Evolutionary conservation across 169 alveolate genomes (phyloP), one percentile per base, ranked within the genome.

Genomic region (Plasmodium ovale): DNA sequence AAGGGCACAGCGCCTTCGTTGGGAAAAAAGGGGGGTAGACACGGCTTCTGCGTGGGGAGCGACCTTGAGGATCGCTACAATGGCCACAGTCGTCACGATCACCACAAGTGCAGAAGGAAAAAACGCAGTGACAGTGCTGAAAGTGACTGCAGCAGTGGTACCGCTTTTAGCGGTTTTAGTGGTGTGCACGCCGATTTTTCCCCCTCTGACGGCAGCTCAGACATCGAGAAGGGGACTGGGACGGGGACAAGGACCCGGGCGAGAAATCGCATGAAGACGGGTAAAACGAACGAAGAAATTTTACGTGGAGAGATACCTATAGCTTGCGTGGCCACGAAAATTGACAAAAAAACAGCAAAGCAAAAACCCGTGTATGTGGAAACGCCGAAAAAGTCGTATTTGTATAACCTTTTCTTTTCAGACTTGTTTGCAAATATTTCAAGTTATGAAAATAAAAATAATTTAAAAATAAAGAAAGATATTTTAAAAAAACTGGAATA

Each of bases 321-420:
- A 65, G 90, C 90, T 9, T 82, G 73, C 44, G 47, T 82, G 4
- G 90, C 90, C 25, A 82, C 90, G 29, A 82, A 82, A 59, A 82
- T 82, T 42, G 90, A 82, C 44, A 82, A 82, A 53, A 82, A 82
- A 42, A 53, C 64, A 27, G 35, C 90, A 19, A 82, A 82, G 58
- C 65, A 82, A 82, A 82, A 82, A 82, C 90, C 90, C 25, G 71
- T 82, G 14, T 82, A 16, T 42, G 84, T 64, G 5, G 65, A 82
- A 65, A 82, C 90, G 1, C 90, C 90, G 0, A 70, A 67, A 82
- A 82, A 23, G 2, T 65, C 79, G 9, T 64, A 31, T 65, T 51
- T 82, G 44, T 82, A 82, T 58, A 21, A 12, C 10, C 12, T 82
- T 2, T 64, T 82, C 65, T 82, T 82, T 14, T 44, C 90, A 59